These are phyloP conservation scores for Coccomyxa subellipsoidea DNA, from an alignment of 163 green algal species.

Conservation along the genomic window DNA sequence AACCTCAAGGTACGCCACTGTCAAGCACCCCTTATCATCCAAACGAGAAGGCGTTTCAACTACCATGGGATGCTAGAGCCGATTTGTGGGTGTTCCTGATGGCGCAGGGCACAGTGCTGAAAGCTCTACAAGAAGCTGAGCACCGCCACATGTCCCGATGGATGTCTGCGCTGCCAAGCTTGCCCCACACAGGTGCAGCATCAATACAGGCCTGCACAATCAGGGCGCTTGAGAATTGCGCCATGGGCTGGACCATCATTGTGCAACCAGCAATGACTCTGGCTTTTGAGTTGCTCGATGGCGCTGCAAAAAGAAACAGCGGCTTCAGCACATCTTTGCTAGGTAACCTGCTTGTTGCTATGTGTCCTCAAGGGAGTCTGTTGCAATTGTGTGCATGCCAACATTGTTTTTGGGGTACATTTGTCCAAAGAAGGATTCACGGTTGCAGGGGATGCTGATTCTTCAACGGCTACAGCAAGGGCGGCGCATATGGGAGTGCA, in stretches of 20 bases:
- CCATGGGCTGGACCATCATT: neutral
- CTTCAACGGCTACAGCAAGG: neutral
- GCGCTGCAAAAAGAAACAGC: neutral
- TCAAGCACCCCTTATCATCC: neutral
- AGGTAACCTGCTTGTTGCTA: neutral
- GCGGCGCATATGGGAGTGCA: neutral
- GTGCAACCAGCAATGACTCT: neutral
- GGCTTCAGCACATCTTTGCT: neutral
- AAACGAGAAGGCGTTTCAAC: too few species aligned
- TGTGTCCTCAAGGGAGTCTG: too few species aligned
- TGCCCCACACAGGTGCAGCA: neutral
- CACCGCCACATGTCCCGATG: neutral
- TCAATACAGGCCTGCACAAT: neutral
- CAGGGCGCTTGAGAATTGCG: neutral
- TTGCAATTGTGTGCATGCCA: too few species aligned
- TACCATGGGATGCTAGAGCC: too few species aligned
- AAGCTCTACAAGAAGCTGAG: neutral
- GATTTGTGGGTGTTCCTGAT: neutral
- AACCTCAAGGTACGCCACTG: neutral
- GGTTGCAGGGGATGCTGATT: too few species aligned
- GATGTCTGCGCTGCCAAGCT: neutral
- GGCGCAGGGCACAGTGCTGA: neutral
- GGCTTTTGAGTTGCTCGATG: neutral
- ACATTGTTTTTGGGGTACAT: too few species aligned
- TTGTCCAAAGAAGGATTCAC: too few species aligned